Conservation (phyloP, 108 stramenopile genomes). For the Conticribra guillardii region DNA sequence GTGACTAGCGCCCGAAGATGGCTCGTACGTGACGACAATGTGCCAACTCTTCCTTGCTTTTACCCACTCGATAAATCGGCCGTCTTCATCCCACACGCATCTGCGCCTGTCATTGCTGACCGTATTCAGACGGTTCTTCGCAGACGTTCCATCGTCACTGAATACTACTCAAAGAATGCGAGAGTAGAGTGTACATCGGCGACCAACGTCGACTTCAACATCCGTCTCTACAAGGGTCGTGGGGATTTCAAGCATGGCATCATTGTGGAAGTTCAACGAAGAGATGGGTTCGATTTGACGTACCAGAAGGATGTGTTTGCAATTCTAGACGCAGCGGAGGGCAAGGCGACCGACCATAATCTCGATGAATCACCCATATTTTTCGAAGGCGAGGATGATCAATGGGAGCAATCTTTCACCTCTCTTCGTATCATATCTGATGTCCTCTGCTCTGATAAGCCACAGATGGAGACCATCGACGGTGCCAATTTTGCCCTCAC, state of each 20-base stretch:
- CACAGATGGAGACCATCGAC: slow-evolving; percentile 9
- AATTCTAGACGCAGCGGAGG: slow-evolving; percentile 71
- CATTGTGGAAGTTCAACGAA: slow-evolving; percentile 81
- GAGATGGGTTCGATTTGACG: slow-evolving; percentile 52
- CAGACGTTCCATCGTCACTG: slow-evolving; percentile 67
- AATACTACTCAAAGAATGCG: slow-evolving; percentile 57
- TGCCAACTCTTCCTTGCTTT: slow-evolving; percentile 59
- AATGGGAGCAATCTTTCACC: not conserved
- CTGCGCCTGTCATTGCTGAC: slow-evolving; percentile 40
- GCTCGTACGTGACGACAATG: not conserved
- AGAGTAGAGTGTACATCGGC: slow-evolving; percentile 64
- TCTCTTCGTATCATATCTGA: slow-evolving; percentile 2
- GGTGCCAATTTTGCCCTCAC: slow-evolving; percentile 6
- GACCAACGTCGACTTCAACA: slow-evolving; percentile 66
- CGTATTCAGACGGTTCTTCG: slow-evolving; percentile 62
- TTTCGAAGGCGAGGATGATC: slow-evolving; percentile 4
- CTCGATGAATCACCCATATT: slow-evolving; percentile 8
- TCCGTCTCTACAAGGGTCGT: slow-evolving; percentile 68
- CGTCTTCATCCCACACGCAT: slow-evolving; percentile 50
- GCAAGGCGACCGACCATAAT: slow-evolving; percentile 11
- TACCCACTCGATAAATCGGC: slow-evolving; percentile 64
- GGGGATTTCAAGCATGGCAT: slow-evolving; percentile 53
- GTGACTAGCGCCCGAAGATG: not conserved
- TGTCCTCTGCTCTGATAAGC: slow-evolving; percentile 3
- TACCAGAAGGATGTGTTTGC: slow-evolving; percentile 61